Evolutionary conservation across 164 flowering plant species (phyloP).

Genomic region (Cinnamomum micranthum): DNA sequence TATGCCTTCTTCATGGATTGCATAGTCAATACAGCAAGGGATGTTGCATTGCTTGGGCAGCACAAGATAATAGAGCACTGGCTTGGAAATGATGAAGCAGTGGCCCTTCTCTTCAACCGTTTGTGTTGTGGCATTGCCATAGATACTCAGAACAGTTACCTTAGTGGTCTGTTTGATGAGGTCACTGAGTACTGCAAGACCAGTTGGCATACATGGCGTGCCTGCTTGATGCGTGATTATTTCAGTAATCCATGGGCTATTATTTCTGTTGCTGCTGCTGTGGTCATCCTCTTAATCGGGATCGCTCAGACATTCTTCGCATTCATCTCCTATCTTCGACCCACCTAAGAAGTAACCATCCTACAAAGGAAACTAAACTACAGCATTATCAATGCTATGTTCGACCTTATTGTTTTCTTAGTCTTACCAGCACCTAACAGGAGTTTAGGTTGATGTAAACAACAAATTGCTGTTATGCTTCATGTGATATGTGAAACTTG

Average conservation of each 20-base stretch:
- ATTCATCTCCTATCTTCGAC: not conserved
- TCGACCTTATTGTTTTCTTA: no score
- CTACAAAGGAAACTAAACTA: no score
- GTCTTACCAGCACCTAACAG: no score
- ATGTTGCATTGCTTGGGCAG: not conserved
- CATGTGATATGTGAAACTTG: no score
- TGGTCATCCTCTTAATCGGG: not conserved
- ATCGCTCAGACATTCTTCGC: not conserved
- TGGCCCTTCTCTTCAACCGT: conserved; percentile 3
- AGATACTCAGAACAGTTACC: conserved; percentile 22
- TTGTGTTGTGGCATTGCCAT: not conserved
- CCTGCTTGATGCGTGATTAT: conserved; percentile 11
- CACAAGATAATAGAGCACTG: conserved; percentile 1
- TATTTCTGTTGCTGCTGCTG: not conserved
- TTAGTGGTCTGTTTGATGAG: conserved; percentile 34
- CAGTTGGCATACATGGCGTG: conserved; percentile 39
- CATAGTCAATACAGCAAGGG: not conserved
- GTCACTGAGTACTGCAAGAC: not conserved
- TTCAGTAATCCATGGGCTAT: not conserved
- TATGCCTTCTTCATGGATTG: conserved; percentile 6
- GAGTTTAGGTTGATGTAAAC: no score
- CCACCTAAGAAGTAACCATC: not conserved
- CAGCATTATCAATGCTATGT: no score
- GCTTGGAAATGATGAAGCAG: not conserved
- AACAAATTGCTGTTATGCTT: no score